phyloP scores from a whole-genome alignment of 768 basidiomycete species.

The Mrakia blollopis region DNA sequence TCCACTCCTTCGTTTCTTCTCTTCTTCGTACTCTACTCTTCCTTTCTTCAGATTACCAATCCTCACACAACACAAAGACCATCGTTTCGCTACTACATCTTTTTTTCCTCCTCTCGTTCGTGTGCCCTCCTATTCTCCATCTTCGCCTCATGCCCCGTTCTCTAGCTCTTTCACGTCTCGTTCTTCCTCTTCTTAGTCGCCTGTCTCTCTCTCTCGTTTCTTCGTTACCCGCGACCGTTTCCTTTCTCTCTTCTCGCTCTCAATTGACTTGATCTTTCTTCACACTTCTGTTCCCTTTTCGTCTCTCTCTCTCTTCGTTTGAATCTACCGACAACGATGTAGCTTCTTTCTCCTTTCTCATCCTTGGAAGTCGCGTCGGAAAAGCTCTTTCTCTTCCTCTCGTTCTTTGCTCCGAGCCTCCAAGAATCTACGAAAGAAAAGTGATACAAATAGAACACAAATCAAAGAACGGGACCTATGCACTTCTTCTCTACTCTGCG shows the following conservation, averaged over 20 bases:
- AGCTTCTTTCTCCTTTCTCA: no score
- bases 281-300: neutral
- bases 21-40: neutral
- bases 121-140: neutral
- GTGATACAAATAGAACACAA: no score
- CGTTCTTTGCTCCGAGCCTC: no score
- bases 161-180: slow-evolving; percentile 4
- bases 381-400: no score
- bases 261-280: neutral
- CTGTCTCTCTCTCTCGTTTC: neutral
- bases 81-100: neutral
- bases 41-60: neutral
- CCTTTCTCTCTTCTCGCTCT: neutral
- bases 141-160: neutral
- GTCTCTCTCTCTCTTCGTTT: neutral
- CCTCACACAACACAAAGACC: no score
- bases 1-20: neutral
- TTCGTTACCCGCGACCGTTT: neutral
- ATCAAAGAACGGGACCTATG: no score
- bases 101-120: neutral
- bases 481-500: no score
- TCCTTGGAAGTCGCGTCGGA: no score
- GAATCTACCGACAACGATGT: no score
- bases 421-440: no score
- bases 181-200: slow-evolving; percentile 1